Base-by-base conservation (phyloP, 176 grass and related monocot genomes). In the Pontederia paniculata region DNA sequence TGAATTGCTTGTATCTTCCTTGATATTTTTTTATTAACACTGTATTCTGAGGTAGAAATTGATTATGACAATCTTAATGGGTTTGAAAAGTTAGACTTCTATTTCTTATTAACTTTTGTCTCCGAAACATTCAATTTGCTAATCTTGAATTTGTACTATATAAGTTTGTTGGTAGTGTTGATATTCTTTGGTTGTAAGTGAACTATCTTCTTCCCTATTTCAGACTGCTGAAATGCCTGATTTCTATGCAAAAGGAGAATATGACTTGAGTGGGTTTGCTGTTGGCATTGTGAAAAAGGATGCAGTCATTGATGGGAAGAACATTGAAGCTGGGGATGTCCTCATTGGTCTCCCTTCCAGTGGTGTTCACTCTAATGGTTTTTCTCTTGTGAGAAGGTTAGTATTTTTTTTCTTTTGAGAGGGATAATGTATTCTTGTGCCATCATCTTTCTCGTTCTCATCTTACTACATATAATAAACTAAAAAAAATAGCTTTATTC, bases 201-300 rank as follows among this genome's bases (percentile, higher is more conserved):
- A 63, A 49, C 8, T 9, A 9, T 9, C 15, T 4, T 12, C 17
- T 65, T 51, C 50, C 9, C 47, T 50, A n/a, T 18, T 65, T 51
- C 77, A 98, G 93, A 98, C 87, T 9, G 93, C 93, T 58, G 93
- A 98, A 77, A 98, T 98, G 93, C 93, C 93, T 66, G 87, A 14
- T 88, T 98, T 98, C 54, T 98, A 98, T 74, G 73, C 67, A 1
- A 54, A 77, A 2, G 93, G 93, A 66, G 93, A 98, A 80, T 91
- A 98, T 41, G 93, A 98, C 74, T 55, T 98, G 1, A 98, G 87
- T 74, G 86, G 93, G 17, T 98, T 88, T 75, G 93, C 93, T 62
- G 86, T 98, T 62, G 93, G 87, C 57, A 21, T 44, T 25, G 86
- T 98, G n/a, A 84, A 98, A 53, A 88, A 91, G 72, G 86, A 84